Base-by-base conservation (phyloP, 2,329 filamentous ascomycete genomes). In the Exutisphaerella laricina region DNA sequence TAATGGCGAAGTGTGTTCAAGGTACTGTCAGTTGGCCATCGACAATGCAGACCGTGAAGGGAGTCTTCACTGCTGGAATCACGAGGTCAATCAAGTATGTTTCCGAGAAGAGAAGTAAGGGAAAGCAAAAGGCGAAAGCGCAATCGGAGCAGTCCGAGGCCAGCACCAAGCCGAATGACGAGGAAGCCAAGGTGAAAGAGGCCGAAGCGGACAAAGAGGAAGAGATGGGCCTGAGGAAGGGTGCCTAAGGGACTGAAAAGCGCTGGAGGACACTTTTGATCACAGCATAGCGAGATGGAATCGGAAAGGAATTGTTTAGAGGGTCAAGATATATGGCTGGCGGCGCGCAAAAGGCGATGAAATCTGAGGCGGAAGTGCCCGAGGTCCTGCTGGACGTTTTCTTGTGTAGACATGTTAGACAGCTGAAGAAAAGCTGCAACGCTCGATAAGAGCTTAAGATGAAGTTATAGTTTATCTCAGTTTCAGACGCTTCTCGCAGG, bases 21-120 rank as follows among this genome's bases (percentile, higher is more conserved):
- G 84, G 85, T 61, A 97, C 94, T 0, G 87, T 97, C 56, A 78
- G 80, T 43, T 97, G 92, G 92, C 89, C 92, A 1, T 92, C 88
- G 58, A 88, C 86, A 2, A 81, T 81, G 4, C 90, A 98, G 66
- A 92, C 82, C 41, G 62, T 90, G 49, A 98, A 98, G 68, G 82
- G 88, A 2, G 64, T 85, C 1, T 64, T 96, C 32, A 97, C 88
- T 2, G 82, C 85, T 0, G 94, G 92, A 0, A 62, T 85, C 12
- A 61, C 70, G 5, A 78, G 82, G 57, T 83, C 82, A 4, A 75
- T 77, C 70, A 77, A 81, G 49, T 98, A 98, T 63, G 58, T 94
- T 41, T 72, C 75, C 31, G 92, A 97, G 64, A 98, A 98, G 73
- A 57, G 69, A 32, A 58, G 59, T 21, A 73, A 72, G 54, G 67